phyloP scores from a whole-genome alignment of 129 eudicot genomes.

The Daucus carota region DNA sequence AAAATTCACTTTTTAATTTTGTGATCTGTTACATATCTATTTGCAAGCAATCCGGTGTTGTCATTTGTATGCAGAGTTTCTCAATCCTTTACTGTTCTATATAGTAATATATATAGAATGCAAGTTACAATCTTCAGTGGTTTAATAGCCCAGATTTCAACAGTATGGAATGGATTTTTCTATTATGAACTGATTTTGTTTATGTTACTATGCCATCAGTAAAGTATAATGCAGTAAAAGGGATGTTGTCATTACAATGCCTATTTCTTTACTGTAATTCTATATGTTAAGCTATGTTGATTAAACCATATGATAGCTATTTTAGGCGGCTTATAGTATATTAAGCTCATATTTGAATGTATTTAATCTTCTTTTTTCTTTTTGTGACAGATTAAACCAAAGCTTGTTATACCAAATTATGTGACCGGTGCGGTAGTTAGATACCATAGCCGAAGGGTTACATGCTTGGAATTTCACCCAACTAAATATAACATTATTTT shows the following conservation, averaged over 20 bases:
- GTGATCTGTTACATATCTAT: background rate
- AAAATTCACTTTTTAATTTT: background rate
- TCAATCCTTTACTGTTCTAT: background rate
- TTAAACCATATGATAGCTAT: background rate
- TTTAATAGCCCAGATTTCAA: background rate
- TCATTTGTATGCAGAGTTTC: background rate
- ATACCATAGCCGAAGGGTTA: constrained; percentile 93
- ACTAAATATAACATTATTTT: constrained; percentile 67
- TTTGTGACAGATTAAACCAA: constrained; percentile 56
- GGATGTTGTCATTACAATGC: background rate
- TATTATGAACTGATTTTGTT: background rate
- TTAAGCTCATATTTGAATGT: background rate
- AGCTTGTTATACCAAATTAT: constrained; percentile 69
- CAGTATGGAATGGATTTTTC: background rate
- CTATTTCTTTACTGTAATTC: background rate
- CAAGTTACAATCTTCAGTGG: background rate
- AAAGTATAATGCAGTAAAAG: background rate
- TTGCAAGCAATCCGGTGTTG: background rate
- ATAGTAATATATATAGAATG: background rate
- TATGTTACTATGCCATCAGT: background rate
- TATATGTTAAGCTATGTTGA: background rate
- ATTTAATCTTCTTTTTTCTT: background rate
- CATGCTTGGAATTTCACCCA: constrained; percentile 96
- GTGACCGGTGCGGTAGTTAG: constrained; percentile 81
- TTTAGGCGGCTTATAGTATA: background rate